Evolutionary conservation across 148 eudicot species (phyloP).

Genomic region (Simmondsia chinensis): DNA sequence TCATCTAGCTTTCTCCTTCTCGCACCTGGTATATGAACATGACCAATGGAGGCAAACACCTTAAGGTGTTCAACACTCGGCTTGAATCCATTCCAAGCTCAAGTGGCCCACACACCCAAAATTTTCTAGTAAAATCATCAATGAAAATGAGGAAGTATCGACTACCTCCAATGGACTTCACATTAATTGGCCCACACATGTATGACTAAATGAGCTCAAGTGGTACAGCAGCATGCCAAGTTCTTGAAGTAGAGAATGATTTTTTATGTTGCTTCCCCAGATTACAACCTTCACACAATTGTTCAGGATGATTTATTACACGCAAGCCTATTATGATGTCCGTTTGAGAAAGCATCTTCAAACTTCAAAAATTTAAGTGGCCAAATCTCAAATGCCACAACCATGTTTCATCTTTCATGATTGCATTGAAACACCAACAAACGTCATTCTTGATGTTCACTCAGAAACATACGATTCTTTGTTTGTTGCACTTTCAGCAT

Average conservation of each 20-base stretch:
- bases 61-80: no score
- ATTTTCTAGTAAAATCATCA: not conserved
- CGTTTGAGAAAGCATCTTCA: not conserved
- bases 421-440: not conserved
- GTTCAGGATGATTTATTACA: not conserved
- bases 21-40: no score
- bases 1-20: no score
- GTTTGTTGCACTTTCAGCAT: no score
- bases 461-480: constrained; percentile 1
- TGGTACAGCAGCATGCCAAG: not conserved
- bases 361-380: not conserved
- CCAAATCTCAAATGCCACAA: not conserved
- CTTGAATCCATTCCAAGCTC: no score
- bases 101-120: no score
- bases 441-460: not conserved
- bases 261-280: not conserved
- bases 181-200: not conserved
- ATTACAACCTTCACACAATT: not conserved
- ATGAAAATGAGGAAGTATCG: not conserved
- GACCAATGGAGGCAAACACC: no score
- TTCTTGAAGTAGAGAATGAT: not conserved
- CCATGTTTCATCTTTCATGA: constrained; percentile 1
- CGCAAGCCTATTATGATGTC: not conserved
- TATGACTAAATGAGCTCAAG: not conserved
- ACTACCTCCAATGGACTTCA: not conserved